Evolutionary conservation across 768 basidiomycete genomes (phyloP).

Genomic region (Pulveroboletus sp.): DNA sequence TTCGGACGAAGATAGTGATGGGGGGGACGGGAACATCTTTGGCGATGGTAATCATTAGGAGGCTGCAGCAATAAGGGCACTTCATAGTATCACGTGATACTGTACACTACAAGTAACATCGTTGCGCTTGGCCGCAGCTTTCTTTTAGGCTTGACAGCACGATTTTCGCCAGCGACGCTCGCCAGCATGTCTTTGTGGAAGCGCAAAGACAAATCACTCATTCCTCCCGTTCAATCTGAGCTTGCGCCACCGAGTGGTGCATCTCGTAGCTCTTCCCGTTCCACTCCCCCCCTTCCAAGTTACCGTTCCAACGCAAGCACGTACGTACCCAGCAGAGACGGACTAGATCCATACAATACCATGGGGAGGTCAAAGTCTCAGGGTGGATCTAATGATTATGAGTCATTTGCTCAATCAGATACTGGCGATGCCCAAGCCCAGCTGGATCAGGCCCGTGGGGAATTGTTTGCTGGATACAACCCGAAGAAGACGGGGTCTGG

Average conservation of each 20-base stretch:
- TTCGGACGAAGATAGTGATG: constrained; percentile 27
- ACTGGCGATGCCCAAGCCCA: constrained; percentile 37
- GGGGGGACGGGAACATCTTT: no score
- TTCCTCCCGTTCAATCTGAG: constrained; percentile 59
- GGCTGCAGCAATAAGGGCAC: no score
- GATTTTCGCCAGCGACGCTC: not conserved
- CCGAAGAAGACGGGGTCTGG: constrained; percentile 55
- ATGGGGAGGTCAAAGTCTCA: constrained; percentile 28
- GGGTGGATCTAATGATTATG: constrained; percentile 23
- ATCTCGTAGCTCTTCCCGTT: constrained; percentile 29
- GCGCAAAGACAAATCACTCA: constrained; percentile 58
- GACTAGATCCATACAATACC: constrained; percentile 46
- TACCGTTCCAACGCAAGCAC: constrained; percentile 54
- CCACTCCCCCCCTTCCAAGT: constrained; percentile 38
- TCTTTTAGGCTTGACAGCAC: not conserved
- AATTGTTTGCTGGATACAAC: constrained; percentile 74
- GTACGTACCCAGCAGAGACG: constrained; percentile 68
- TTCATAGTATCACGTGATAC: constrained; percentile 20
- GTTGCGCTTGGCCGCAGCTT: constrained; percentile 8
- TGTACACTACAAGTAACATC: no score
- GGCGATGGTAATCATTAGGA: no score
- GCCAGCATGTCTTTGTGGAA: constrained; percentile 42
- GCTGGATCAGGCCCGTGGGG: constrained; percentile 62
- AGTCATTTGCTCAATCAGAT: constrained; percentile 8
- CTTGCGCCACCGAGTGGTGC: constrained; percentile 26